A percentile compares a stretch with the other conserved stretches of the same genome.
phyloP scores from a whole-genome alignment of 495 filamentous ascomycete genomes.

The Gamarada debralockiae region DNA sequence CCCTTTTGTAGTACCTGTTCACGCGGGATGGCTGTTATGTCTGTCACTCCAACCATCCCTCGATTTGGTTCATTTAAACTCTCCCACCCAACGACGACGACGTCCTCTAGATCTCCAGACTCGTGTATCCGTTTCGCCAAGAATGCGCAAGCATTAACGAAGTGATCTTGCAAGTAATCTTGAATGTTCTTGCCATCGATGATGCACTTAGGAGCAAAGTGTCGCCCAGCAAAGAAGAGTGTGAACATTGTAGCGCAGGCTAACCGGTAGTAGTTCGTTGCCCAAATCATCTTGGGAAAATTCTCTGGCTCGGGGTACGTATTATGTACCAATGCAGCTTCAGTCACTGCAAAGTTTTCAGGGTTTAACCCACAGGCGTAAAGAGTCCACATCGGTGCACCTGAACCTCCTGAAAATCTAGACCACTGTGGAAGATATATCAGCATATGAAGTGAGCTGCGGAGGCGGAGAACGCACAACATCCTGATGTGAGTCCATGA shows the following conservation, averaged over 20 bases:
- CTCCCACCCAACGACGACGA: conserved; percentile 93
- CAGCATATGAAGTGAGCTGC: conserved; percentile 19
- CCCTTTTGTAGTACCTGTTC: conserved; percentile 93
- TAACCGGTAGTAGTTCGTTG: conserved; percentile 89
- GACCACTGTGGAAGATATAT: conserved; percentile 58
- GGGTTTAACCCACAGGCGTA: conserved; percentile 93
- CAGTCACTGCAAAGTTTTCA: conserved; percentile 73
- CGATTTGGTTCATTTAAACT: conserved; percentile 92
- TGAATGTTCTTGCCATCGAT: conserved; percentile 95
- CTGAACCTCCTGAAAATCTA: conserved; percentile 86
- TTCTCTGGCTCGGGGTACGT: conserved; percentile 80
- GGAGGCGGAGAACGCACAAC: conserved; percentile 5
- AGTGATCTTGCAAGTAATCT: conserved; percentile 90
- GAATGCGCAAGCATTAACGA: conserved; percentile 73
- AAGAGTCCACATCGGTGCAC: conserved; percentile 95
- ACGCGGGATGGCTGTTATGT: conserved; percentile 74
- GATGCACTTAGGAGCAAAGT: conserved; percentile 94
- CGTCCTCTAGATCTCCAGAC: conserved; percentile 82
- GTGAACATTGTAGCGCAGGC: conserved; percentile 91
- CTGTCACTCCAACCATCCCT: conserved; percentile 78
- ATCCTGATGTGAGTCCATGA: conserved; percentile 72
- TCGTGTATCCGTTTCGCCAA: conserved; percentile 83
- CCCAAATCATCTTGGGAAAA: conserved; percentile 99
- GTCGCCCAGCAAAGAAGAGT: conserved; percentile 82
- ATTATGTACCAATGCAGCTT: conserved; percentile 93